Percentiles rank a stretch among this genome's conserved stretches.
Conservation (phyloP, 2,329 filamentous ascomycete species). For the Geoglossum cookeanum region DNA sequence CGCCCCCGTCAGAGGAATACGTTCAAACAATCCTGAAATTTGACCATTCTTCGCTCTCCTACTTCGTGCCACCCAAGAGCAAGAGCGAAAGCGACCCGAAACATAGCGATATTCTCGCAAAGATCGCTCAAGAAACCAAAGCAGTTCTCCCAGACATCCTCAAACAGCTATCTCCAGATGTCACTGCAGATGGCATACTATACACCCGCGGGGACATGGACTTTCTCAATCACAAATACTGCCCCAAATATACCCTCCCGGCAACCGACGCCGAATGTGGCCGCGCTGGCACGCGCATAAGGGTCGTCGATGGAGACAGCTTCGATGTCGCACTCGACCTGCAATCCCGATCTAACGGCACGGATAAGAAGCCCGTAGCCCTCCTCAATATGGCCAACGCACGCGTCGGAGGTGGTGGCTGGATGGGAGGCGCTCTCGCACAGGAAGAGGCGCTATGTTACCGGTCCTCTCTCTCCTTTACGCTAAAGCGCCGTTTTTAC, state of each 20-base stretch:
- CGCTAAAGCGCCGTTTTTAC: conserved; percentile 29
- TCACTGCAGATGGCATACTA: not conserved
- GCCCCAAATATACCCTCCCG: conserved; percentile 22
- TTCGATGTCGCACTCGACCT: conserved; percentile 34
- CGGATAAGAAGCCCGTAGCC: conserved; percentile 25
- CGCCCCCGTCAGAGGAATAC: not conserved
- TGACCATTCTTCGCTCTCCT: too few relatives aligned
- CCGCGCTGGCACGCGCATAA: conserved; percentile 19
- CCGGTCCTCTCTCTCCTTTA: conserved; percentile 28
- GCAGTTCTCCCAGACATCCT: conserved; percentile 29
- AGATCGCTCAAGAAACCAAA: conserved; percentile 29
- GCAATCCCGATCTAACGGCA: conserved; percentile 6
- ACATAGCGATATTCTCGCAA: conserved; percentile 17
- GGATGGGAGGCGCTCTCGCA: conserved; percentile 38
- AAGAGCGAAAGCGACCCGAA: not conserved
- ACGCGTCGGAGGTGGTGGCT: conserved; percentile 40
- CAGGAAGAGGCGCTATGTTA: conserved; percentile 55
- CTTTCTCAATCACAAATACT: conserved; percentile 22
- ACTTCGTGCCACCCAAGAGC: not conserved
- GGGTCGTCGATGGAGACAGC: conserved; percentile 36
- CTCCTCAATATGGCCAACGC: conserved; percentile 49
- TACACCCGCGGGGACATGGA: conserved; percentile 21
- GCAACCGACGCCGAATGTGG: conserved; percentile 13
- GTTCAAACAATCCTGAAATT: not conserved
- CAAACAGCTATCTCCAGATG: conserved; percentile 19